Percentiles rank a stretch among this genome's conserved stretches.
Evolutionary conservation across 805 yeast species (phyloP).

Genomic region (Lipomyces lipofer): DNA sequence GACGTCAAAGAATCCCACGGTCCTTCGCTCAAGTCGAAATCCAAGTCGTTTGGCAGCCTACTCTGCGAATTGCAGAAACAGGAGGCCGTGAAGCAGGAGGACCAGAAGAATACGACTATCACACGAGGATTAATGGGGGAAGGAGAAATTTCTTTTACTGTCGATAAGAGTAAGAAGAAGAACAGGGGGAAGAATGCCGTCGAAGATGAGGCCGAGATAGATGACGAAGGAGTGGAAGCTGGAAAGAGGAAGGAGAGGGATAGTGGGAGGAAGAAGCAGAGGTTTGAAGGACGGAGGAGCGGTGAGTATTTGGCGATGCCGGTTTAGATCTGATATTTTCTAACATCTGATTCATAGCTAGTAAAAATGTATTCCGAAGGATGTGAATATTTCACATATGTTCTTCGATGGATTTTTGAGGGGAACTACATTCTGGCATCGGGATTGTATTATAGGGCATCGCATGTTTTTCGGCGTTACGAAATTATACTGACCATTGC

Average conservation of each 20-base stretch:
- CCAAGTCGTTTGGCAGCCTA: conserved; percentile 19
- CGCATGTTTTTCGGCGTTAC: too few species aligned
- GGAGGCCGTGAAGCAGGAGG: conserved; percentile 7
- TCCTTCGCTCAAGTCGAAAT: not conserved
- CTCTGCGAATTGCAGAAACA: conserved; percentile 7
- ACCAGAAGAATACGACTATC: conserved; percentile 8
- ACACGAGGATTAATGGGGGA: conserved; percentile 27
- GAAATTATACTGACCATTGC: too few species aligned
- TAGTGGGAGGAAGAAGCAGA: conserved; percentile 23
- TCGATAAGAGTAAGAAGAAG: conserved; percentile 17
- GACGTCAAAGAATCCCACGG: not conserved
- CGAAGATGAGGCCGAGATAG: conserved; percentile 9
- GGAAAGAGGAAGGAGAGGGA: conserved; percentile 18
- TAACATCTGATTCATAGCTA: conserved; percentile 7
- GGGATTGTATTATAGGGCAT: too few species aligned
- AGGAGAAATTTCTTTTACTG: conserved; percentile 29
- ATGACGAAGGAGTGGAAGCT: conserved; percentile 11
- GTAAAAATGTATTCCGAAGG: conserved; percentile 20
- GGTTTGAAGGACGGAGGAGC: conserved; percentile 27
- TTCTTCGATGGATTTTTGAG: too few species aligned
- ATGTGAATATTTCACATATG: conserved; percentile 1
- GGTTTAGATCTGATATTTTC: not conserved
- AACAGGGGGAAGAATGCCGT: not conserved
- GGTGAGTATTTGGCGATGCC: conserved; percentile 18
- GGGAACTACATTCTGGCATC: too few species aligned